Base-by-base conservation (phyloP, 129 eudicot species). In the Chrysanthemum makinoi region DNA sequence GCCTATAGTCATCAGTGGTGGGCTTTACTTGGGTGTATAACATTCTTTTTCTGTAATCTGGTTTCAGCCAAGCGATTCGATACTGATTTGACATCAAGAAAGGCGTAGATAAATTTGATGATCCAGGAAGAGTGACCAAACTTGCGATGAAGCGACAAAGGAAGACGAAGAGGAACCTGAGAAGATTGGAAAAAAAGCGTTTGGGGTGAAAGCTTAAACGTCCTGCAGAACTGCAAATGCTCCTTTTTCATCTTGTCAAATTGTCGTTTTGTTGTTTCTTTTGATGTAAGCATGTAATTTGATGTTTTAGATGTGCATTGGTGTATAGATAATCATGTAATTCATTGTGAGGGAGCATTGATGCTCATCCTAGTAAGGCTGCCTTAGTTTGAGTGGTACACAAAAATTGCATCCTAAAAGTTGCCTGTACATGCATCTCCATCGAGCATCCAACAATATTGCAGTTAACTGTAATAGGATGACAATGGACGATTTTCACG, bases 71-170 rank as follows among this genome's bases (percentile, higher is more conserved):
- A 81, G 82, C 86, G 82, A 28, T 95, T 84, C 61, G 63, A 72
- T 50, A 78, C 84, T 1, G 97, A 95, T 73, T 91, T 95, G 68
- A 72, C 86, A 1, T 62, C 89, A 26, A 86, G 88, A 69, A 95
- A 95, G 82, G 64, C 86, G 33, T 74, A 94, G 0, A 86, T 95
- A 70, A 95, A 95, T 81, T 79, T 83, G 46, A 90, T 95, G 91
- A 90, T 90, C 77, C 99, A 95, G 86, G 96, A 95, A 10, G 99
- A 95, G 86, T 95, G 10, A 95, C 97, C 7, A 86, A 86, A 69
- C 88, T 95, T 65, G 97, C 99, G 96, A 89, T 10, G 96, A 93
- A 76, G 86, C 71, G 98, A 95, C 4, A 85, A 85, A 85, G 3
- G 97, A 94, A 17, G 96, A 87, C 2, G 92, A 86, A 55, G 83